A percentile compares a stretch with the other conserved stretches of the same genome.
These are phyloP conservation scores for Globisporangium mamillatum DNA, from an alignment of 352 stramenopile species.

Conservation along the genomic window DNA sequence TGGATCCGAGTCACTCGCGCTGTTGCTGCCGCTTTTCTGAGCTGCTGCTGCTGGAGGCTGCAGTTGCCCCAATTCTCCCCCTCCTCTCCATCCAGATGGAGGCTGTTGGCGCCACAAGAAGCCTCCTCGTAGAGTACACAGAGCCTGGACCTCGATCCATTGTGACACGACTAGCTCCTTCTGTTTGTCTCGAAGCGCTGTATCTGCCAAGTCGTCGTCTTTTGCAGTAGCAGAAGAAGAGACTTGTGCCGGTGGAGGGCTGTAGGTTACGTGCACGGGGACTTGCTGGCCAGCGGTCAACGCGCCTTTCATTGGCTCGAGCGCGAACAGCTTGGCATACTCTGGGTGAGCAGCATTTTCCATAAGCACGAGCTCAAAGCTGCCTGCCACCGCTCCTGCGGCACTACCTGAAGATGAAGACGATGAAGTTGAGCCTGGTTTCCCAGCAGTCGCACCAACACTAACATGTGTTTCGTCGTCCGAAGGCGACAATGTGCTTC, in stretches of 20 bases:
- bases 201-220: background rate
- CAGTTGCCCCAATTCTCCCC: background rate
- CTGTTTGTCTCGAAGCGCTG: constrained; percentile 14
- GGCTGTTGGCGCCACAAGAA: constrained; percentile 31
- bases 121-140: constrained; percentile 40
- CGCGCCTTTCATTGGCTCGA: constrained; percentile 66
- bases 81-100: background rate
- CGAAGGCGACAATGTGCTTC: constrained; percentile 34
- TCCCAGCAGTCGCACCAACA: background rate
- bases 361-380: constrained; percentile 67
- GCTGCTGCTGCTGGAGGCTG: background rate
- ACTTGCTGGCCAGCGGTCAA: constrained; percentile 54
- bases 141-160: constrained; percentile 39
- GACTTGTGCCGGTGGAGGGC: constrained; percentile 14
- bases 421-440: background rate
- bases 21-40: background rate
- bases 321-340: constrained; percentile 52
- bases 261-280: constrained; percentile 55
- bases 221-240: background rate
- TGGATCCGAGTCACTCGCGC: constrained; percentile 7
- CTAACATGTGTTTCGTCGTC: constrained; percentile 9
- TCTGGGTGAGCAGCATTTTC: constrained; percentile 35
- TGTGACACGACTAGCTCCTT: constrained; percentile 32
- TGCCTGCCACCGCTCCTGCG: constrained; percentile 20
- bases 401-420: background rate